Percentiles rank a stretch among this genome's conserved stretches.
Evolutionary conservation across 75 land plant species (phyloP).

Genomic region (Sequoiadendron giganteum): DNA sequence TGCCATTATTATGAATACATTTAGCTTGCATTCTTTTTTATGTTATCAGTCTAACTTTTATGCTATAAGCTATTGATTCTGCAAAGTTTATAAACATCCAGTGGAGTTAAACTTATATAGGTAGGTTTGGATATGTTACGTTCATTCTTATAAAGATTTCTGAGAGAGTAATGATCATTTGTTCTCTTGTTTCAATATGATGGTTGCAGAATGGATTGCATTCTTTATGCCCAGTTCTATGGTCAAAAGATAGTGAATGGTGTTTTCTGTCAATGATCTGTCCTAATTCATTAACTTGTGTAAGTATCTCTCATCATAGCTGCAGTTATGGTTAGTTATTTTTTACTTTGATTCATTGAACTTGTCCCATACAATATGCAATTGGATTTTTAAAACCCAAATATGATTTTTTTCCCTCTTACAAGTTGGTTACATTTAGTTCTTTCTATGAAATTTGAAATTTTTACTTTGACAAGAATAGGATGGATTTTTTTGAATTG

Average conservation of each 20-base stretch:
- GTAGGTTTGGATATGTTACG: neutral
- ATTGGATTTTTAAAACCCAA: neutral
- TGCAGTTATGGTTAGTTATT: neutral
- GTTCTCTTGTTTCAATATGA: neutral
- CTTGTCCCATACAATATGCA: neutral
- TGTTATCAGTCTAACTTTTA: neutral
- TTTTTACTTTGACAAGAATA: neutral
- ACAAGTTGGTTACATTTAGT: neutral
- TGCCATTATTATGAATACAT: neutral
- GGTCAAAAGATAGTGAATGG: constrained; percentile 99
- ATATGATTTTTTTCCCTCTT: neutral
- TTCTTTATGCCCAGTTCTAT: constrained; percentile 96
- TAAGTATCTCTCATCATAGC: constrained; percentile 33
- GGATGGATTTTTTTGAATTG: neutral
- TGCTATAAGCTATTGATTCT: neutral
- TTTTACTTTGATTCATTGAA: neutral
- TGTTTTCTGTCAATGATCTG: constrained; percentile 94
- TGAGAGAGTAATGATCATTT: neutral
- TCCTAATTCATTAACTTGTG: constrained; percentile 85
- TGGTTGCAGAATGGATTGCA: constrained; percentile 85
- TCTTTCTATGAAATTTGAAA: neutral
- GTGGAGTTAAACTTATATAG: neutral
- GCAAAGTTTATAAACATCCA: neutral
- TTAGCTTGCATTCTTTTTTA: neutral
- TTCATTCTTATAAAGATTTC: constrained; percentile 1